Conservation (phyloP, 225 moss, liverwort and hornwort species). For the Polytrichum formosum region DNA sequence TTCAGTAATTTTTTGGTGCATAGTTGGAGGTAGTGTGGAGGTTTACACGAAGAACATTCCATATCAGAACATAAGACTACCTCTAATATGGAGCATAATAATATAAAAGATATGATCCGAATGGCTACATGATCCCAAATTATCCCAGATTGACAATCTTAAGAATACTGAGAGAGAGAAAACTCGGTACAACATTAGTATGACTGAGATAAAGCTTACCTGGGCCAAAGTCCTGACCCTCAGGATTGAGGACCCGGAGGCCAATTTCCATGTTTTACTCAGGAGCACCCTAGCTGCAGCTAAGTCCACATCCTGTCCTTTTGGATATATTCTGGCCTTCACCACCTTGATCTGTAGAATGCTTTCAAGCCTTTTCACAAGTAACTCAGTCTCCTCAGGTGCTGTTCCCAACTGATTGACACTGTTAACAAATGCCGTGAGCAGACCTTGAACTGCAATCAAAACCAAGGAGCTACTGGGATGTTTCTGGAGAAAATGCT, state of each 20-base stretch:
- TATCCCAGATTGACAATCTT: no score
- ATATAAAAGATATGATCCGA: no score
- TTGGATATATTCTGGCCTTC: constrained; percentile 70
- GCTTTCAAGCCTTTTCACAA: constrained; percentile 65
- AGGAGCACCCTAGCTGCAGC: constrained; percentile 44
- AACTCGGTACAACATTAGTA: background rate
- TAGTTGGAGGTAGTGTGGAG: no score
- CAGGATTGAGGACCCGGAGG: constrained; percentile 75
- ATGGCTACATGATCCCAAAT: no score
- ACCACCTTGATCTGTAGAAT: constrained; percentile 62
- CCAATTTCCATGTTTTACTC: constrained; percentile 58
- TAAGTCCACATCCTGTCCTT: constrained; percentile 55
- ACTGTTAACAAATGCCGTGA: constrained; percentile 69
- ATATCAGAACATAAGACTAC: no score
- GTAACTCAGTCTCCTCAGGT: constrained; percentile 58
- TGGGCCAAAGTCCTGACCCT: constrained; percentile 65
- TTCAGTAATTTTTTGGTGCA: no score
- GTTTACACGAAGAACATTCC: no score
- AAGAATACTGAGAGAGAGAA: background rate
- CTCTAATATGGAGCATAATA: no score
- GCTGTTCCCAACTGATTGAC: constrained; percentile 52
- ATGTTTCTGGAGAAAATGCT: constrained; percentile 72
- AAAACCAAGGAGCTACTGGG: constrained; percentile 67
- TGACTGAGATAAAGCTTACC: constrained; percentile 22
- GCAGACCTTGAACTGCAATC: constrained; percentile 70